Evolutionary conservation across 306 rosid species (phyloP).

Genomic region (Mimosa bimucronata): DNA sequence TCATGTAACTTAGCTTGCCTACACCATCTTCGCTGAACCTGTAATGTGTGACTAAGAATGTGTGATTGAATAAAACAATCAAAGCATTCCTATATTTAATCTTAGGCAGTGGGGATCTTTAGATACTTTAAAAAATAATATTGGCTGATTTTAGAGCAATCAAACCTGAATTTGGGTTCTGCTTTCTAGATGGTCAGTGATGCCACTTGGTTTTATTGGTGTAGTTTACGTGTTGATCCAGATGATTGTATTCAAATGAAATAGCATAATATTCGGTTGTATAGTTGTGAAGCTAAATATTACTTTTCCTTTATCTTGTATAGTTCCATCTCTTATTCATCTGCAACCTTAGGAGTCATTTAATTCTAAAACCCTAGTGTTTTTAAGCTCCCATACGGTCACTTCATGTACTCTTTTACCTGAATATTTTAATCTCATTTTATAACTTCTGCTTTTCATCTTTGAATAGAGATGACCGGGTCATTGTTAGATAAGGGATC

Average conservation of each 20-base stretch:
- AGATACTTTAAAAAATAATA: background rate
- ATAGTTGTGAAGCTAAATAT: slow-evolving; percentile 10
- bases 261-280: background rate
- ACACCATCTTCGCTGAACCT: background rate
- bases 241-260: background rate
- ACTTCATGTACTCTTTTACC: slow-evolving; percentile 17
- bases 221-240: background rate
- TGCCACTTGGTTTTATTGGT: background rate
- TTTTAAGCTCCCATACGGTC: slow-evolving; percentile 3
- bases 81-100: background rate
- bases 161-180: background rate
- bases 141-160: background rate
- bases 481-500: slow-evolving; percentile 36
- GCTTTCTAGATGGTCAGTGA: background rate
- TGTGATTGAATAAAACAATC: background rate
- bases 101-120: background rate
- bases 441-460: slow-evolving; percentile 16
- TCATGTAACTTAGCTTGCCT: background rate
- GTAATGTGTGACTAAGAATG: background rate
- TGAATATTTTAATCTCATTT: slow-evolving; percentile 2
- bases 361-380: background rate
- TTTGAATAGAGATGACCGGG: slow-evolving; percentile 76
- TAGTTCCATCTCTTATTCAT: slow-evolving; percentile 21
- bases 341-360: slow-evolving; percentile 14
- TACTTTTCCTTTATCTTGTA: background rate